Evolutionary conservation across 2,329 filamentous ascomycete species (phyloP).

Genomic region (Fusarium duplospermum): DNA sequence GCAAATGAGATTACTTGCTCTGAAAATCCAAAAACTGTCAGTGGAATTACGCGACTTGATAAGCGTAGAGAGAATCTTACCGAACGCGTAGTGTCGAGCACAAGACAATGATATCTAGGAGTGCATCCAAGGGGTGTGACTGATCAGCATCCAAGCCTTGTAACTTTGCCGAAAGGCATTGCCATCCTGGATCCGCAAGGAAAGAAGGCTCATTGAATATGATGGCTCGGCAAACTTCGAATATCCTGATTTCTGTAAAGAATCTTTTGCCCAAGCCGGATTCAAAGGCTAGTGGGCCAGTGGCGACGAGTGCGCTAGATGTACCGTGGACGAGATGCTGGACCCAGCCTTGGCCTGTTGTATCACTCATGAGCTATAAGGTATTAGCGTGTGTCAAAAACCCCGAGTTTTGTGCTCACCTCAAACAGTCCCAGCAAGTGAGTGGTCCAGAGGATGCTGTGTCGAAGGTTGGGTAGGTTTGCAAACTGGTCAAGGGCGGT

Average conservation of each 20-base stretch:
- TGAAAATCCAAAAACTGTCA: neutral
- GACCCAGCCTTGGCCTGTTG: conserved; percentile 48
- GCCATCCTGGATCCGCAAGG: conserved; percentile 43
- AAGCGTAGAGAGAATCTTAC: neutral
- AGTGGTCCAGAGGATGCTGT: conserved; percentile 49
- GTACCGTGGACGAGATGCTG: conserved; percentile 52
- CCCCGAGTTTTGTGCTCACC: conserved; percentile 20
- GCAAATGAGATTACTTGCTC: conserved; percentile 12
- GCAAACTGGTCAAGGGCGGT: conserved; percentile 19
- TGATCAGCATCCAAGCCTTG: neutral
- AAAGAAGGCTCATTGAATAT: conserved; percentile 47
- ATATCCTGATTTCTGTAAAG: conserved; percentile 47
- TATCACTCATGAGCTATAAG: conserved; percentile 47
- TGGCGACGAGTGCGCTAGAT: conserved; percentile 45
- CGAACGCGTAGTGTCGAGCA: conserved; percentile 48
- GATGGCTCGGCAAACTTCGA: conserved; percentile 49
- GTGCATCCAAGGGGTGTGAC: conserved; percentile 26
- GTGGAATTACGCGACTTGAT: fast-evolving
- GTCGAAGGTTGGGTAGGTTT: neutral
- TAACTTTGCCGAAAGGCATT: neutral
- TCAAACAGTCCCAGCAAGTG: conserved; percentile 50
- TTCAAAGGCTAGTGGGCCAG: conserved; percentile 41
- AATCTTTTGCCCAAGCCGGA: conserved; percentile 41
- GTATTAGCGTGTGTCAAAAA: fast-evolving
- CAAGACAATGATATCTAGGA: conserved; percentile 47